Evolutionary conservation across 805 yeast species (phyloP).

Genomic region (Candida loeiensis): DNA sequence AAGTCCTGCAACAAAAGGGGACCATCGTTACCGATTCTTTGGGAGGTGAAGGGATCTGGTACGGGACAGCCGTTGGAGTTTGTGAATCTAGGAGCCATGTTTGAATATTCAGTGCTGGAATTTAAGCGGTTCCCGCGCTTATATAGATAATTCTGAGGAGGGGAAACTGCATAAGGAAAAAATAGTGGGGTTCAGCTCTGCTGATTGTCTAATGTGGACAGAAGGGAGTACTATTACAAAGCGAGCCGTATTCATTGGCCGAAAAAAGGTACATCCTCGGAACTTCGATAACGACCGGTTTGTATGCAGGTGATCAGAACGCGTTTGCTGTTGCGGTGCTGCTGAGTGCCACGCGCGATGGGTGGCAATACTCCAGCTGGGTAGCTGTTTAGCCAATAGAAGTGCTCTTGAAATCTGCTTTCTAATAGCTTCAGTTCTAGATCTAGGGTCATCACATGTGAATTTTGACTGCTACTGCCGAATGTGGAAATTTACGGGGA

Average conservation of each 20-base stretch:
- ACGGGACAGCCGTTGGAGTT: constrained; percentile 77
- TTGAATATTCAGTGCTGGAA: not conserved
- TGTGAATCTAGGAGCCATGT: constrained; percentile 58
- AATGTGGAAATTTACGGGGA: constrained; percentile 2
- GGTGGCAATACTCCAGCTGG: not conserved
- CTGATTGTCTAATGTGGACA: constrained; percentile 6
- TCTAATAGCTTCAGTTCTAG: not conserved
- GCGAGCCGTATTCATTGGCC: constrained; percentile 8
- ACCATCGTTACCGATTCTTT: constrained; percentile 53
- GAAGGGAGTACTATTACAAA: constrained; percentile 10
- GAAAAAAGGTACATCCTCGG: constrained; percentile 5
- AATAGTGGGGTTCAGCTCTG: constrained; percentile 6
- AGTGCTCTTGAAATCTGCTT: not conserved
- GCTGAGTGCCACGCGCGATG: not conserved
- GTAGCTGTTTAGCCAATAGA: not conserved
- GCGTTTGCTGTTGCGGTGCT: not conserved
- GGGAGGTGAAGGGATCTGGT: constrained; percentile 59
- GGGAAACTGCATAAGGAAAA: constrained; percentile 3
- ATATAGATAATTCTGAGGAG: constrained; percentile 3
- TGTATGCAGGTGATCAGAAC: not conserved
- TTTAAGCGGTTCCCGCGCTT: not conserved
- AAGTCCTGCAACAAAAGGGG: constrained; percentile 58
- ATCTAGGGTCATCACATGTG: not conserved
- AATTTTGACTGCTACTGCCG: constrained; percentile 2
- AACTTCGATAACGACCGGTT: not conserved